A percentile compares a stretch with the other conserved stretches of the same genome.
These are phyloP conservation scores for Drechslerella stenobrocha DNA, from an alignment of 2,329 filamentous ascomycete genomes.

Conservation along the genomic window DNA sequence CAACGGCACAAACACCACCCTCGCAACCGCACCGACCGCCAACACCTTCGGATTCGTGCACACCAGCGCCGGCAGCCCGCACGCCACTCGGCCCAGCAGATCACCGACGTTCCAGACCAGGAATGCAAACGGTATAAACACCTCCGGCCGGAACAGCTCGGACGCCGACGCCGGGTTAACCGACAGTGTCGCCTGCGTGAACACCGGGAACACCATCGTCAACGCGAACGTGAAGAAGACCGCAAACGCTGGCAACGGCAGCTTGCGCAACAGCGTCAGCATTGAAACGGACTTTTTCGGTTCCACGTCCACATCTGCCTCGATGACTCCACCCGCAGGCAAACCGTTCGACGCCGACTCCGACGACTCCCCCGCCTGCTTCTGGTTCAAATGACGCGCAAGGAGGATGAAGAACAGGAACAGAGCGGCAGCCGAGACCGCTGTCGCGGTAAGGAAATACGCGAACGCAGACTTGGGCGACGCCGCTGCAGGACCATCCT, in stretches of 20 bases:
- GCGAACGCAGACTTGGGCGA: conserved; percentile 68
- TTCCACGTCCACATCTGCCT: conserved; percentile 56
- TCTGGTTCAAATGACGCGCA: conserved; percentile 58
- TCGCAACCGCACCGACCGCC: conserved; percentile 64
- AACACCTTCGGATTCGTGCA: conserved; percentile 65
- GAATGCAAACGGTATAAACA: conserved; percentile 88
- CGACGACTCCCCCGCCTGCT: conserved; percentile 19
- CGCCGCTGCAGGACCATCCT: conserved; percentile 51
- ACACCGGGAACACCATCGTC: conserved; percentile 95
- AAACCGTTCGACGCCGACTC: conserved; percentile 54
- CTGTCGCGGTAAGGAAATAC: conserved; percentile 87
- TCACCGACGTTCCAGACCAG: conserved; percentile 94
- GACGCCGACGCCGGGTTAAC: conserved; percentile 54
- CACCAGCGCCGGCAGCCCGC: conserved; percentile 46
- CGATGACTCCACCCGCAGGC: conserved; percentile 61
- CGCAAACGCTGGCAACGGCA: conserved; percentile 75
- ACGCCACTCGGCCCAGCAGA: conserved; percentile 69
- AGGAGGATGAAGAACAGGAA: conserved; percentile 75
- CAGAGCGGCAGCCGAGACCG: conserved; percentile 71
- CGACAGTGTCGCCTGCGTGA: conserved; percentile 62
- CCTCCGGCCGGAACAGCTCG: conserved; percentile 68
- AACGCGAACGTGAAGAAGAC: conserved; percentile 79
- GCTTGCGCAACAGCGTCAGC: conserved; percentile 70
- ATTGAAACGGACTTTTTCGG: conserved; percentile 63
- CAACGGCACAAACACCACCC: conserved; percentile 74